Conservation (phyloP, 495 filamentous ascomycete genomes). For the Hyphodiscus hymeniophilus region DNA sequence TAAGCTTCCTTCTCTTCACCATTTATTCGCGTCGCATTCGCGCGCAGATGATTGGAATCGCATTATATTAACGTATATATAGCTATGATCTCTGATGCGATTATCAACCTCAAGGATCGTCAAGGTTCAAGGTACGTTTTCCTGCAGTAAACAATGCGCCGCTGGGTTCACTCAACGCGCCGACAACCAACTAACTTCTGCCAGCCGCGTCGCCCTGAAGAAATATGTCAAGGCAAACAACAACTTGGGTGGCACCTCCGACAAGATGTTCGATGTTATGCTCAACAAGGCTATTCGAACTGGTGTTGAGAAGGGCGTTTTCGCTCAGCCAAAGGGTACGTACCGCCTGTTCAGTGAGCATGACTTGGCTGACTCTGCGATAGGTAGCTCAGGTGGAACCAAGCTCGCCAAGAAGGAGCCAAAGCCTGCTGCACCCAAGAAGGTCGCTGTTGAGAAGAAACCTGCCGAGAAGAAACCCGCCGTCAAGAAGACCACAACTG, state of each 20-base stretch:
- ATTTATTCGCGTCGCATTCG: conserved; percentile 14
- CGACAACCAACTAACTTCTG: conserved; percentile 2
- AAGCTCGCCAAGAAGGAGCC: conserved; percentile 87
- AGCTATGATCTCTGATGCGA: conserved; percentile 60
- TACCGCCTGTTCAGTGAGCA: conserved; percentile 18
- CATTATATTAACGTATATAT: conserved; percentile 29
- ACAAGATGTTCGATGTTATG: conserved; percentile 74
- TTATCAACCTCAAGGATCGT: conserved; percentile 36
- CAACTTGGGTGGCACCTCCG: conserved; percentile 58
- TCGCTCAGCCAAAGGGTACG: conserved; percentile 93
- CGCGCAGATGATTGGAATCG: conserved; percentile 11
- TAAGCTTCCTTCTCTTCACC: conserved; percentile 9
- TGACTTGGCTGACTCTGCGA: neutral
- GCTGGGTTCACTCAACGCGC: conserved; percentile 1
- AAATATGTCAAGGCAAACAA: conserved; percentile 98
- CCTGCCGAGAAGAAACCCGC: conserved; percentile 25
- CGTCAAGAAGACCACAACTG: conserved; percentile 56
- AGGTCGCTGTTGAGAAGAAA: conserved; percentile 30
- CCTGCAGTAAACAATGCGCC: conserved; percentile 30
- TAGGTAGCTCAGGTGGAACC: conserved; percentile 81
- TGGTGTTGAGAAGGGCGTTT: conserved; percentile 84
- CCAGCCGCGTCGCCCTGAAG: conserved; percentile 91
- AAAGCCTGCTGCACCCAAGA: conserved; percentile 42
- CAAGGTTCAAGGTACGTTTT: conserved; percentile 58
- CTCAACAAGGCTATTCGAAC: conserved; percentile 89